Conservation (phyloP, 2,329 filamentous ascomycete species). For the Epichloe amarillans region DNA sequence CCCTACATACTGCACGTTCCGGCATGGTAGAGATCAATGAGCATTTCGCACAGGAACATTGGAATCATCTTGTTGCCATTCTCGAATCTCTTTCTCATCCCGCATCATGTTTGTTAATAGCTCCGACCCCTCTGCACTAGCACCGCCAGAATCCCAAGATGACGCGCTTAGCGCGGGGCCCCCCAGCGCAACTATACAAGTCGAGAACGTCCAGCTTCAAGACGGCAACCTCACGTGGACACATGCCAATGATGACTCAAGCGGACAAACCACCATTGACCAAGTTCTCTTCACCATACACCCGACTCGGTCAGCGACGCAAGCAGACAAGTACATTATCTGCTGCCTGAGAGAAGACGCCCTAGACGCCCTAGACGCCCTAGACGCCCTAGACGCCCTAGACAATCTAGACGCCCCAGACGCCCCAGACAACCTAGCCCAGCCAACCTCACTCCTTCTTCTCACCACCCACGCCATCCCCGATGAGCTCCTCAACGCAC, state of each 20-base stretch:
- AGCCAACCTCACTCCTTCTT: constrained; percentile 17
- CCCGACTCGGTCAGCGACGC: not conserved
- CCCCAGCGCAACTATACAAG: not conserved
- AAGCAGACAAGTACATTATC: constrained; percentile 16
- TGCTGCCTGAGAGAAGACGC: constrained; percentile 25
- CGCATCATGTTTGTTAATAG: no score
- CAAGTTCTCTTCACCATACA: constrained; percentile 17
- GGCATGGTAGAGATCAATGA: no score
- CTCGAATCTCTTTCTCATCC: no score
- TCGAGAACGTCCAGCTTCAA: constrained; percentile 11
- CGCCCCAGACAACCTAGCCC: constrained; percentile 4
- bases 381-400: constrained; percentile 9
- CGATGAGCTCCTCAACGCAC: constrained; percentile 21
- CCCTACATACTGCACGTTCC: no score
- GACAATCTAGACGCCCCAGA: constrained; percentile 16
- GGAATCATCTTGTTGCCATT: no score
- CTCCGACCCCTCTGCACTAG: not conserved
- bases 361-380: constrained; percentile 12
- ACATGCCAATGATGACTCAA: constrained; percentile 6
- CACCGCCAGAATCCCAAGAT: not conserved
- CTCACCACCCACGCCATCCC: constrained; percentile 18
- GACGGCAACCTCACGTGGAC: constrained; percentile 17
- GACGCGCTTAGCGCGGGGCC: not conserved
- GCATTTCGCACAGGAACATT: no score
- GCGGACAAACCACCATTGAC: constrained; percentile 8